Conservation (phyloP, 331 rosid genomes). For the Telfairia occidentalis region DNA sequence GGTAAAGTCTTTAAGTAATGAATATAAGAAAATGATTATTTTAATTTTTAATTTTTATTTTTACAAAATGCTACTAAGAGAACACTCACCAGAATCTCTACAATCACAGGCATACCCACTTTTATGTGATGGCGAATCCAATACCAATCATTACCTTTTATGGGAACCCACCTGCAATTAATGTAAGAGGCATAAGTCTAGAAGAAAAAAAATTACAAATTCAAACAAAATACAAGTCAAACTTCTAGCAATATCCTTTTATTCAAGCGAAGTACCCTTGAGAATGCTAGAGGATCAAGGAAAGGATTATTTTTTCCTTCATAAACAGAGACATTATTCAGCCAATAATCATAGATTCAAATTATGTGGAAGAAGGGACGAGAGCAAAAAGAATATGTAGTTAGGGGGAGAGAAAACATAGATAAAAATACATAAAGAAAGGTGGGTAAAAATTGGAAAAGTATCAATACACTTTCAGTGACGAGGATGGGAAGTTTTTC, state of each 20-base stretch:
- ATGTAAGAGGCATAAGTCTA: conserved; percentile 20
- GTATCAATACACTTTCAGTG: neutral
- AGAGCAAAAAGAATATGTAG: neutral
- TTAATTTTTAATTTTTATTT: no score
- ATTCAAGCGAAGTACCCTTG: neutral
- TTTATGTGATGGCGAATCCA: conserved; percentile 97
- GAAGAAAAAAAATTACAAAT: conserved; percentile 10
- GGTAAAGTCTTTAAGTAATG: neutral
- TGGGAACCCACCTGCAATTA: conserved; percentile 82
- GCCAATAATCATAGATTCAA: neutral
- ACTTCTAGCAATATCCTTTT: neutral
- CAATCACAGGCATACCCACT: conserved; percentile 80
- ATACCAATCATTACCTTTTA: conserved; percentile 86
- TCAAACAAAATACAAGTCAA: conserved; percentile 1
- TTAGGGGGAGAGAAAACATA: neutral
- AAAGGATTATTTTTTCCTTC: neutral
- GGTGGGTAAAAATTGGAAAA: neutral
- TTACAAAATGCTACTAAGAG: conserved; percentile 5
- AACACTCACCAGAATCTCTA: conserved; percentile 75
- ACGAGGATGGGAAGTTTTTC: neutral
- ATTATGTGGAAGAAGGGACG: neutral
- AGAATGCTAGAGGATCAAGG: neutral
- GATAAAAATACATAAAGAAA: neutral
- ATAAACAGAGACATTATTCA: neutral
- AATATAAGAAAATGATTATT: neutral